Base-by-base conservation (phyloP, 768 basidiomycete species). In the Psilocybe tampanensis region DNA sequence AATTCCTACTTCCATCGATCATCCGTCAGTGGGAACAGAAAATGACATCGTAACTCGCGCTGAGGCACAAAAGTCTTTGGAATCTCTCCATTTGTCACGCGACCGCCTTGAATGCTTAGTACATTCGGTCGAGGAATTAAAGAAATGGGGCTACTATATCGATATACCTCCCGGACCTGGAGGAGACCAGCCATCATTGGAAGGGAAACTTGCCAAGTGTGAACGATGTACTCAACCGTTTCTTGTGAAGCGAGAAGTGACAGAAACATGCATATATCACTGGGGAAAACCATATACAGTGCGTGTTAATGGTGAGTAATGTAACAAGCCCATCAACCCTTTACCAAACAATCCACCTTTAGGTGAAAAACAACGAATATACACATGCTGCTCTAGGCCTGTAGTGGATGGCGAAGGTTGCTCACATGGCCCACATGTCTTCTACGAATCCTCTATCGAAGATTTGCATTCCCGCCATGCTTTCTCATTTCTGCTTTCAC, bases 381-480 rank as follows among this genome's bases (percentile, higher is more conserved):
- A 86, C 63, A 84, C 79, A n/a, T 97, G 94, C 66, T 97, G 94
- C 67, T 86, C 84, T n/a, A 75, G 76, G 49, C 74, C 80, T 13
- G 79, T 81, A 15, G 74, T 75, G 9, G 80, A 86, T 22, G 76
- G 79, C 33, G 82, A 82, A 56, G 92, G 91, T 0, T 97, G 94
- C 65, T 77, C 84, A 11, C 79, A 78, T 48, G 94, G 95, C 1
- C 85, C 86, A 2, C 97, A 99, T 69, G 93, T 98, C 17, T 98
- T 98, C 69, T 90, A 89, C 64, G 95, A 98, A 70, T 79, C 79
- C 0, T 79, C 85, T 22, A 72, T 83, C 4, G 76, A 77, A 41
- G 79, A 80, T 13, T 78, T 96, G 6, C 94, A 96, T 69, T 68
- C 80, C 5, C 85, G 94, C 17, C 85, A 92, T 54, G 71, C 88